Percentiles rank a stretch among this genome's conserved stretches.
Evolutionary conservation across 2,329 filamentous ascomycete species (phyloP).

Genomic region (Alternaria gansuensis): DNA sequence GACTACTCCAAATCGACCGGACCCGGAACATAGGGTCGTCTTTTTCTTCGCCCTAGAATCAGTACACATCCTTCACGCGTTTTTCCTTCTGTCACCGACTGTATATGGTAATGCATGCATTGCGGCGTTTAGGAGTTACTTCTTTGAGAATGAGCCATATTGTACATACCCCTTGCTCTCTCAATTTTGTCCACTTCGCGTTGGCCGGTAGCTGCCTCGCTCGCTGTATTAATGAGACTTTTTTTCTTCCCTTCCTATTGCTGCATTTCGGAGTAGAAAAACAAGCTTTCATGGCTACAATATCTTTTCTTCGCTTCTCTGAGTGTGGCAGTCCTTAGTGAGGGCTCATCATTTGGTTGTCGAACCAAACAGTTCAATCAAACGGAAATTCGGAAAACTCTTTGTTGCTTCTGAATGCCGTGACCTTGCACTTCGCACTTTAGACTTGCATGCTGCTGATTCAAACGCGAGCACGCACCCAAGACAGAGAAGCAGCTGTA

Average conservation of each 20-base stretch:
- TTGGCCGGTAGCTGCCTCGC: conserved; percentile 5
- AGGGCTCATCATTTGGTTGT: background rate
- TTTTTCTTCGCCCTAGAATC: conserved; percentile 4
- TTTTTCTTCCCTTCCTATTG: background rate
- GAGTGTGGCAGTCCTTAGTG: conserved; percentile 3
- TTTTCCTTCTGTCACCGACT: conserved; percentile 11
- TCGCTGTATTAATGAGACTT: conserved; percentile 20
- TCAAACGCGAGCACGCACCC: background rate
- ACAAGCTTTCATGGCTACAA: background rate
- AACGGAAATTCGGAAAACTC: background rate
- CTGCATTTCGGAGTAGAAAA: conserved; percentile 10
- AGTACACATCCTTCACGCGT: background rate
- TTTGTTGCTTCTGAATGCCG: background rate
- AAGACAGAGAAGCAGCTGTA: background rate
- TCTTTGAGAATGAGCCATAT: conserved; percentile 1
- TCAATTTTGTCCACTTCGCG: conserved; percentile 5
- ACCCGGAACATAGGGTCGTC: conserved; percentile 9
- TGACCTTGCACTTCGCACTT: background rate
- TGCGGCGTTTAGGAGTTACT: conserved; percentile 15
- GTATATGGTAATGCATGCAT: conserved; percentile 19
- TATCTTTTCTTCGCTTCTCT: conserved; percentile 11
- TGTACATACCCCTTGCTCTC: conserved; percentile 25
- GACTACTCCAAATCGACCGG: conserved; percentile 21
- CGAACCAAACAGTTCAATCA: conserved; percentile 1
- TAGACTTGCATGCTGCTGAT: background rate